Base-by-base conservation (phyloP, 2,329 filamentous ascomycete species). In the Verticillium nubilum region DNA sequence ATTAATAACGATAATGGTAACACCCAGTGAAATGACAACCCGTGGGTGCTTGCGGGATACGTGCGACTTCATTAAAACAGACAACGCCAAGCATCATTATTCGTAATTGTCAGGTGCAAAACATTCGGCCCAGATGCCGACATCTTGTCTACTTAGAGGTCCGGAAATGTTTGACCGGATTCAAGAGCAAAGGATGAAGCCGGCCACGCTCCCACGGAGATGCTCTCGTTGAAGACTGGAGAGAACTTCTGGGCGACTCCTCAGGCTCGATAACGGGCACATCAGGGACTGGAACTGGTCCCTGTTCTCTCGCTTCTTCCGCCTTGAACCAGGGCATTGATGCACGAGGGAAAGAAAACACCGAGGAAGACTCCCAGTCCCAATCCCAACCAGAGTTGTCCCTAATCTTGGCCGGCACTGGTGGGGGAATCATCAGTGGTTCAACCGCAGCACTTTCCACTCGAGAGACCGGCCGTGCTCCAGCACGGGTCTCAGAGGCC, bases 231-330 rank as follows among this genome's bases (percentile, higher is more conserved):
- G 42, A 47, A 23, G 42, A n/a, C n/a, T 47, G 19, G 3, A 47
- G 5, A 23, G 42, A 47, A 12, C n/a, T 47, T 13, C 42, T 5
- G 10, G 42, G 42, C 19, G 42, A 47, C 42, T 17, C 13, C 13
- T 23, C 42, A 23, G n/a, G 19, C n/a, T 47, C 42, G 42, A 23
- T 19, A 2, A 23, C n/a, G 12, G n/a, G 42, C 64, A 66, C 62
- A 42, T 60, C 63, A 33, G 58, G 33, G 42, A 60, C 58, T 37
- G 58, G 33, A 52, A 60, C 56, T 57, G 54, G 59, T 37, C 59
- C 58, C 54, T 61, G 57, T 53, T 60, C 42, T 23, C 19, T 23
- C 42, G 19, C 9, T n/a, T 47, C 42, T 7, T 47, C 42, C 9
- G 7, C 23, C n/a, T 7, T n/a, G 42, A n/a, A 19, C 19, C n/a